These are phyloP conservation scores for Globisporangium paddicum DNA, from an alignment of 352 stramenopile genomes.

Conservation along the genomic window DNA sequence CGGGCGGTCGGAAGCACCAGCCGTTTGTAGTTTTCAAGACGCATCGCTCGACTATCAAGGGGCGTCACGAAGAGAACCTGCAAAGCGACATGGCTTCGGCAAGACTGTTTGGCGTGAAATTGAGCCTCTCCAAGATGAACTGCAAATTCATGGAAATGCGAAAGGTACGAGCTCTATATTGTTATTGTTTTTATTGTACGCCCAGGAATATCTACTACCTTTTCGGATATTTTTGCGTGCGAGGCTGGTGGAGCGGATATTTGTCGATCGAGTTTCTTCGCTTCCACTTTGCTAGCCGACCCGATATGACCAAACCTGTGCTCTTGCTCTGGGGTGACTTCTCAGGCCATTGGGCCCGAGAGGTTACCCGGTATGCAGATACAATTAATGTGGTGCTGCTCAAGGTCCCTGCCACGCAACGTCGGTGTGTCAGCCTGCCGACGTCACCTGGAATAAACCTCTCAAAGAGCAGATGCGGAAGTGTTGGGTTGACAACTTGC, in stretches of 20 bases:
- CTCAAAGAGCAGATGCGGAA: background rate
- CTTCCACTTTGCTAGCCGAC: background rate
- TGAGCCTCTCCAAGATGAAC: background rate
- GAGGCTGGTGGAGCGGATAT: background rate
- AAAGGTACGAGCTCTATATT: too few relatives aligned
- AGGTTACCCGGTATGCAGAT: too few relatives aligned
- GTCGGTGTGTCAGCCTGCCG: too few relatives aligned
- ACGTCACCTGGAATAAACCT: background rate
- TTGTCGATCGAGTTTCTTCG: background rate
- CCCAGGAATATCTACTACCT: too few relatives aligned
- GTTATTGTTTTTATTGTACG: background rate
- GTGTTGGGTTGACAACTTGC: background rate
- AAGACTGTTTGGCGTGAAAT: background rate
- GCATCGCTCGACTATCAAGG: background rate
- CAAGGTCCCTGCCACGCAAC: background rate
- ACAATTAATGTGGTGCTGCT: too few relatives aligned
- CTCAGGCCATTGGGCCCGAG: too few relatives aligned
- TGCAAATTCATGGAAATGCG: background rate
- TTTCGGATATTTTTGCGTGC: background rate
- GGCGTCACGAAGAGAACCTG: background rate
- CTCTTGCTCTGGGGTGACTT: background rate
- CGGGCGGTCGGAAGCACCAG: background rate
- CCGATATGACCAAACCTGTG: background rate
- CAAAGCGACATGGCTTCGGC: background rate
- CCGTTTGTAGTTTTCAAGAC: background rate